Percentiles rank a stretch among this genome's conserved stretches.
Evolutionary conservation across 768 basidiomycete genomes (phyloP).

Genomic region (Suillus lakei): DNA sequence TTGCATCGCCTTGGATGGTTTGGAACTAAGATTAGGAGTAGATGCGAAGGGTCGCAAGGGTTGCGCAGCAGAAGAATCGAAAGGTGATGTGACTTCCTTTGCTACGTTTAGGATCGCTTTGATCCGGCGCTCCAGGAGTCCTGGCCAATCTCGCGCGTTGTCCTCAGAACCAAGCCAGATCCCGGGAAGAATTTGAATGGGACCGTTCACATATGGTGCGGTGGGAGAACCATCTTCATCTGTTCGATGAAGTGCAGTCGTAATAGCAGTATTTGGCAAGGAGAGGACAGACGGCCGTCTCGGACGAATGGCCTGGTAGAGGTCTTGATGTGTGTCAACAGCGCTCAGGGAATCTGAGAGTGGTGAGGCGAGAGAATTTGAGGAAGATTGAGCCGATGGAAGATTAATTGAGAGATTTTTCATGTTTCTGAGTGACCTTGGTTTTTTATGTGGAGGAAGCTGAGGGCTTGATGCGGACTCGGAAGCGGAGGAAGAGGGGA

Average conservation of each 20-base stretch:
- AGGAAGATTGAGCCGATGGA: slow-evolving; percentile 63
- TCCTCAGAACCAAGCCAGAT: slow-evolving; percentile 93
- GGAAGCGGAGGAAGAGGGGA: slow-evolving; percentile 55
- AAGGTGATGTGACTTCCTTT: slow-evolving; percentile 83
- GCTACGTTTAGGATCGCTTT: slow-evolving; percentile 89
- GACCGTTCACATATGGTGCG: slow-evolving; percentile 79
- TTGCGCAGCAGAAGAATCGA: slow-evolving; percentile 53
- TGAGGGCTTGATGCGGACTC: slow-evolving; percentile 53
- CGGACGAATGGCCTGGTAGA: slow-evolving; percentile 39
- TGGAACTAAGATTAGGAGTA: slow-evolving; percentile 61
- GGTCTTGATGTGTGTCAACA: slow-evolving; percentile 37
- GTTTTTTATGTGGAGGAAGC: slow-evolving; percentile 45
- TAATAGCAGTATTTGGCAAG: slow-evolving; percentile 57
- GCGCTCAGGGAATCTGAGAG: slow-evolving; percentile 39
- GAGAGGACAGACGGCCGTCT: slow-evolving; percentile 77
- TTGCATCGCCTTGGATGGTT: slow-evolving; percentile 29
- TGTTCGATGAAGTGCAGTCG: slow-evolving; percentile 61
- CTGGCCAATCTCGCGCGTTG: slow-evolving; percentile 83
- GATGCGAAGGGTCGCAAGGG: slow-evolving; percentile 66
- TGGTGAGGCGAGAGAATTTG: slow-evolving; percentile 48
- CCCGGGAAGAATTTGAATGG: slow-evolving; percentile 81
- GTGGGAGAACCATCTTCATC: slow-evolving; percentile 66
- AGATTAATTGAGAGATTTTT: slow-evolving; percentile 77
- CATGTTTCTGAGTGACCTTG: slow-evolving; percentile 64
- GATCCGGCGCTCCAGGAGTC: slow-evolving; percentile 73